phyloP scores from a whole-genome alignment of 257 asterid species.

The Ilex asprella region DNA sequence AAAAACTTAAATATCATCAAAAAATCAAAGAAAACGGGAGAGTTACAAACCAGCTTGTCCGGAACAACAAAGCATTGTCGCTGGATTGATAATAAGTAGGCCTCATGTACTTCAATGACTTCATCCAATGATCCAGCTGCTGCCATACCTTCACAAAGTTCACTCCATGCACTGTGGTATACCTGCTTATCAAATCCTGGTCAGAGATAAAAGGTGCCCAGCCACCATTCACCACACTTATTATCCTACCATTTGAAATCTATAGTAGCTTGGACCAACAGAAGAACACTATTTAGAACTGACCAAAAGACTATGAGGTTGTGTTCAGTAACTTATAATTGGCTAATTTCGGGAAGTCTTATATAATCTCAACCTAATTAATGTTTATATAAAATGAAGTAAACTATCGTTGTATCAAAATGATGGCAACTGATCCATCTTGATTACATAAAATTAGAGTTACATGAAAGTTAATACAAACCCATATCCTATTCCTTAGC shows the following conservation, averaged over 20 bases:
- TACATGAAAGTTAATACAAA: too few relatives aligned
- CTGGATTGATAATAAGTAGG: slow-evolving; percentile 78
- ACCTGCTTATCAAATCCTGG: slow-evolving; percentile 41
- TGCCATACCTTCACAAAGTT: slow-evolving; percentile 84
- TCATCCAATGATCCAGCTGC: slow-evolving; percentile 87
- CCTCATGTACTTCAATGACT: slow-evolving; percentile 91
- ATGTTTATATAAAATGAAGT: too few relatives aligned
- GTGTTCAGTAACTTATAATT: too few relatives aligned
- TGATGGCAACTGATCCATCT: too few relatives aligned
- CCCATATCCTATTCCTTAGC: too few relatives aligned
- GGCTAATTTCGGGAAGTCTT: too few relatives aligned
- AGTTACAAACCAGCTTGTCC: slow-evolving; percentile 71
- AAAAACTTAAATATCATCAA: background rate
- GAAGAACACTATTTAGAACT: slow-evolving; percentile 5
- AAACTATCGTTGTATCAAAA: too few relatives aligned
- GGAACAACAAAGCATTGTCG: slow-evolving; percentile 93
- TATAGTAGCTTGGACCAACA: too few relatives aligned
- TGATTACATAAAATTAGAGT: too few relatives aligned
- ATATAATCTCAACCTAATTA: too few relatives aligned
- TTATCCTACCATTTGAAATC: too few relatives aligned
- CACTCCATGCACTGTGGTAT: slow-evolving; percentile 97
- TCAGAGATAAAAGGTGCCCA: slow-evolving; percentile 7
- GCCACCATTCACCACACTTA: too few relatives aligned
- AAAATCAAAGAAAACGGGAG: slow-evolving; percentile 12
- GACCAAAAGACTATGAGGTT: background rate